Base-by-base conservation (phyloP, 2,329 filamentous ascomycete genomes). In the Sordariomycetes sp. region DNA sequence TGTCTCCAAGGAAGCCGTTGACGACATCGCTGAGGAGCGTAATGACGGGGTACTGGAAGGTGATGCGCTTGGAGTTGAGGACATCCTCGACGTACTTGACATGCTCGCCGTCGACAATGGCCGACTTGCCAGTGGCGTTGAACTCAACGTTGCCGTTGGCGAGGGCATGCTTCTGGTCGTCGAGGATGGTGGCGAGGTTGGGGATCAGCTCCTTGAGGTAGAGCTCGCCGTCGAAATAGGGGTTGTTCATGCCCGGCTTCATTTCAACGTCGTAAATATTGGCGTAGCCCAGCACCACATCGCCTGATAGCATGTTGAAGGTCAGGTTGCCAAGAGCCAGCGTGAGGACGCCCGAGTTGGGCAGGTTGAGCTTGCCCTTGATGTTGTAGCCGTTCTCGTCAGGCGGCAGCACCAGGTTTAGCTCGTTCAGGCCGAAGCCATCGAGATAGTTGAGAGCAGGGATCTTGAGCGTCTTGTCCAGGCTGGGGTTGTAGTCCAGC, bases 321-420 rank as follows among this genome's bases (percentile, higher is more conserved):
- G 61, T 62, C n/a, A 69, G 32, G 42, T 70, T 62, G 9, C 66
- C 66, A 4, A 66, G 49, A 1, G 56, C 59, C 6, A 70, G 58
- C 2, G 55, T 55, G 3, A 70, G 49, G 1, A 56, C 46, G 3
- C 64, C 63, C 21, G 51, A 48, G 41, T 70, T 70, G 3, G 66
- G 66, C 12, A 71, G 43, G 28, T 53, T 61, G 8, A 68, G 47
- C 2, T 50, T 48, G 2, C 64, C 66, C 18, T 50, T 52, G 35
- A 70, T 45, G 40, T 68, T 68, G 32, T 51, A 53, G 9, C 61
- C 26, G 12, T 63, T 53, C 0, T 48, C 45, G 17, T 53, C 50
- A 5, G 59, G 44, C 1, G 61, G 57, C 3, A 63, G 40, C 10
- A 63, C 36, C 6, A 70, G 49, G 2, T 54, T 54, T 6, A 70